phyloP scores from a whole-genome alignment of 305 asterid genomes.

The Solanum hybrid region DNA sequence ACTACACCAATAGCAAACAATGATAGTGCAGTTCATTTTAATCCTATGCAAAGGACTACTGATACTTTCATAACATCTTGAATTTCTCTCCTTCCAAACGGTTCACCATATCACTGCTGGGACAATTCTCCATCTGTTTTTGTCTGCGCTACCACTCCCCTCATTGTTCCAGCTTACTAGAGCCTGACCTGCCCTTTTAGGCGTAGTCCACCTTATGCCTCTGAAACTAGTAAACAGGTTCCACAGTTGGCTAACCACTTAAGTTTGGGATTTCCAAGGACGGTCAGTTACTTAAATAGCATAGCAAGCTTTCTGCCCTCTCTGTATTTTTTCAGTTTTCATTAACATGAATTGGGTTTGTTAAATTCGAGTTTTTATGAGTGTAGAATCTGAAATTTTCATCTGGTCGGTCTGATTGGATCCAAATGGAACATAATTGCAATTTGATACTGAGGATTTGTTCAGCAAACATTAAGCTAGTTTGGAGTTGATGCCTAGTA shows the following conservation, averaged over 20 bases:
- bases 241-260: background rate
- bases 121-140: background rate
- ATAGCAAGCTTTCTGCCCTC: background rate
- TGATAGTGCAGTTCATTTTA: background rate
- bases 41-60: background rate
- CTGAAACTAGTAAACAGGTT: background rate
- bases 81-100: background rate
- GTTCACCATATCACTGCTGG: background rate
- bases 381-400: background rate
- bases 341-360: background rate
- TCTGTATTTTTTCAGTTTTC: background rate
- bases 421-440: background rate
- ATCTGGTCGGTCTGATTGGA: background rate
- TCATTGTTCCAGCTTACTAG: background rate
- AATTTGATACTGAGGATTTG: background rate
- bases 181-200: background rate
- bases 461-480: background rate
- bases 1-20: background rate
- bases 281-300: constrained; percentile 22
- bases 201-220: background rate
- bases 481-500: background rate
- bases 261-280: constrained; percentile 26
- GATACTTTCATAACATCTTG: background rate
- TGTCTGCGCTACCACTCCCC: background rate
- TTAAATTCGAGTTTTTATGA: background rate